These are phyloP conservation scores for Wallacemonas sp. DNA, from an alignment of 208 protist species.

Conservation along the genomic window DNA sequence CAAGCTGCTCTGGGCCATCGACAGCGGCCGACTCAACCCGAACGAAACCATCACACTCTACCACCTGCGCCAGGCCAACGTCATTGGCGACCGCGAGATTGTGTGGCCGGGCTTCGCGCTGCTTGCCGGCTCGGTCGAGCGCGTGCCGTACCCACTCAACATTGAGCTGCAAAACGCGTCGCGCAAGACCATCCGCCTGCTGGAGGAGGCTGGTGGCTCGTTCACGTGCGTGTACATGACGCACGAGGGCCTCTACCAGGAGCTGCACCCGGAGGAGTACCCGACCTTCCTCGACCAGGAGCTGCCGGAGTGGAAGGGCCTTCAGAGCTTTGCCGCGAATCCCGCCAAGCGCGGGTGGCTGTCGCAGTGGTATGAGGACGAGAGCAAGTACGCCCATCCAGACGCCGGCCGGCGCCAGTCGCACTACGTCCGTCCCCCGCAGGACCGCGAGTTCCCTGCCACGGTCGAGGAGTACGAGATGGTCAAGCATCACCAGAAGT, in stretches of 20 bases:
- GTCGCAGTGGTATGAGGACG: slow-evolving; percentile 87
- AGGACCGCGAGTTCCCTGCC: slow-evolving; percentile 82
- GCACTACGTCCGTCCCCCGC: slow-evolving; percentile 83
- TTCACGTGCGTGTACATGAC: slow-evolving; percentile 91
- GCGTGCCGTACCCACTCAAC: slow-evolving; percentile 80
- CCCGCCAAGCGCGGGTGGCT: slow-evolving; percentile 84
- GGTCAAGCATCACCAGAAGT: slow-evolving; percentile 93
- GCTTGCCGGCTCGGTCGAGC: slow-evolving; percentile 59
- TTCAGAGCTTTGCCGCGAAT: slow-evolving; percentile 75
- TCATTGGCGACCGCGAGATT: slow-evolving; percentile 76
- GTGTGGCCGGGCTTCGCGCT: slow-evolving; percentile 90
- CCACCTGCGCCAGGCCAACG: slow-evolving; percentile 70
- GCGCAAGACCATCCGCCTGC: slow-evolving; percentile 71
- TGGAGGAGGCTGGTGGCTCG: slow-evolving; percentile 86
- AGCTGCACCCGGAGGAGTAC: slow-evolving; percentile 87
- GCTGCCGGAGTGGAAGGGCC: slow-evolving; percentile 75
- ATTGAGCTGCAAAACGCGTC: slow-evolving; percentile 91
- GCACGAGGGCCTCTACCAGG: slow-evolving; percentile 88
- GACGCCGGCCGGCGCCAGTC: slow-evolving; percentile 71
- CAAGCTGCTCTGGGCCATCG: slow-evolving; percentile 89
- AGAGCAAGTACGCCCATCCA: slow-evolving; percentile 87
- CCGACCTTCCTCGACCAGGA: slow-evolving; percentile 83
- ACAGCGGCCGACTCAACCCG: slow-evolving; percentile 83
- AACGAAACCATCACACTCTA: slow-evolving; percentile 91
- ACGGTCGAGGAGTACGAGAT: slow-evolving; percentile 88